These are phyloP conservation scores for Tylopilus intermedius DNA, from an alignment of 768 basidiomycete genomes.

Conservation along the genomic window DNA sequence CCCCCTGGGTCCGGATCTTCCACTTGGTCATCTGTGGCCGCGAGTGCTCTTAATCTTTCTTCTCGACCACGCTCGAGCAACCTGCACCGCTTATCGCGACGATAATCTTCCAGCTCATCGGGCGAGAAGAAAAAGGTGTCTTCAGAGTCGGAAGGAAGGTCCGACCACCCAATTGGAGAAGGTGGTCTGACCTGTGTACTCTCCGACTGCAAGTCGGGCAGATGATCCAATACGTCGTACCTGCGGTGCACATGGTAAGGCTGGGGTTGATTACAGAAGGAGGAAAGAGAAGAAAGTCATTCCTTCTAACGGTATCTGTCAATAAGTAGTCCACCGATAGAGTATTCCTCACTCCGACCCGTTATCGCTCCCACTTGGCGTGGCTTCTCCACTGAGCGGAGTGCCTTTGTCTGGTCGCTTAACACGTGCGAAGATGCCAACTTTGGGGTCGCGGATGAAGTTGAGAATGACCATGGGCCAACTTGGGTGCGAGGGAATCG, in stretches of 20 bases:
- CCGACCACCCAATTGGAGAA: constrained; percentile 71
- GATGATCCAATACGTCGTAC: constrained; percentile 68
- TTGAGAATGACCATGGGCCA: constrained; percentile 95
- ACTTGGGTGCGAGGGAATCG: constrained; percentile 77
- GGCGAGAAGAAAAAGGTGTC: constrained; percentile 78
- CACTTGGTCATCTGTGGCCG: constrained; percentile 36
- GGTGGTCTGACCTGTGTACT: constrained; percentile 18
- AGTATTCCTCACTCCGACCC: constrained; percentile 12
- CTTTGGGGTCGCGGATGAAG: constrained; percentile 87
- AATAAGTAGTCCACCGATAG: background rate
- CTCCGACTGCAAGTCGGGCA: constrained; percentile 24
- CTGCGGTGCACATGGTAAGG: constrained; percentile 38
- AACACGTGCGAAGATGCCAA: constrained; percentile 84
- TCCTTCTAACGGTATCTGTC: background rate
- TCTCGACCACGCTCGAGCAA: constrained; percentile 56
- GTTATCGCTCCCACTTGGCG: constrained; percentile 7
- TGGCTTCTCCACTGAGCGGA: constrained; percentile 17
- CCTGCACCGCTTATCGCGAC: constrained; percentile 61
- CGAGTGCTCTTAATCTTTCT: constrained; percentile 62
- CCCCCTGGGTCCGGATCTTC: constrained; percentile 47
- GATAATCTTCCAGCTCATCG: constrained; percentile 61
- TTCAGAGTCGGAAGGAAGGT: constrained; percentile 80
- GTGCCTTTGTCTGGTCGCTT: constrained; percentile 57
- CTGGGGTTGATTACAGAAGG: constrained; percentile 6
- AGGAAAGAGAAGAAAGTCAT: constrained; percentile 18